Conservation (phyloP, 2,329 filamentous ascomycete genomes). For the Pseudogymnoascus sp. region DNA sequence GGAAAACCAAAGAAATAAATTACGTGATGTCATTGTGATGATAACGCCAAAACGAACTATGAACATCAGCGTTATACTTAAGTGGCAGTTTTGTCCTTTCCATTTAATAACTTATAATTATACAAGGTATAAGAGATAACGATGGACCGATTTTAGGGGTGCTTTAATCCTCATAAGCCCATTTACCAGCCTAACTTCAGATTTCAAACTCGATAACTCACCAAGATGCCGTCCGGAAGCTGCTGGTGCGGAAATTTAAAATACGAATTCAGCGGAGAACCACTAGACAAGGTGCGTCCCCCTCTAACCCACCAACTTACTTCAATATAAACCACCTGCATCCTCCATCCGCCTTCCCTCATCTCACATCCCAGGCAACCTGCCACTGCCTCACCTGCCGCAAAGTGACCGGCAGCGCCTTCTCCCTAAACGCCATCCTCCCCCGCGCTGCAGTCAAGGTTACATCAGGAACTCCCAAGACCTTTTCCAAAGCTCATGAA, state of each 20-base stretch:
- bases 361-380: slow-evolving; percentile 7
- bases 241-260: slow-evolving; percentile 13
- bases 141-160: background rate
- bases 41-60: no score
- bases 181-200: background rate
- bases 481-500: slow-evolving; percentile 10
- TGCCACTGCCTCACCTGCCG: slow-evolving; percentile 17
- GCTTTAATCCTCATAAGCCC: background rate
- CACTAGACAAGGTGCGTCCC: slow-evolving; percentile 8
- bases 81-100: background rate
- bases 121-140: background rate
- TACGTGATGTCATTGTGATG: background rate
- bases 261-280: slow-evolving; percentile 13
- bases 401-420: slow-evolving; percentile 13
- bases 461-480: slow-evolving; percentile 1
- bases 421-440: slow-evolving; percentile 13
- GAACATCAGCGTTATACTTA: background rate
- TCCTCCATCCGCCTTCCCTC: background rate
- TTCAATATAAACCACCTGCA: background rate
- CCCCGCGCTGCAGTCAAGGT: slow-evolving; percentile 9
- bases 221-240: slow-evolving; percentile 7
- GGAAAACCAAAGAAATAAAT: background rate
- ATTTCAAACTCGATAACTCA: background rate
- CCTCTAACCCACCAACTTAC: background rate
- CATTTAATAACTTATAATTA: background rate